Evolutionary conservation across 139 green algal species (phyloP), one percentile per base, ranked within the genome.

Genomic region (Asterochloris erici): DNA sequence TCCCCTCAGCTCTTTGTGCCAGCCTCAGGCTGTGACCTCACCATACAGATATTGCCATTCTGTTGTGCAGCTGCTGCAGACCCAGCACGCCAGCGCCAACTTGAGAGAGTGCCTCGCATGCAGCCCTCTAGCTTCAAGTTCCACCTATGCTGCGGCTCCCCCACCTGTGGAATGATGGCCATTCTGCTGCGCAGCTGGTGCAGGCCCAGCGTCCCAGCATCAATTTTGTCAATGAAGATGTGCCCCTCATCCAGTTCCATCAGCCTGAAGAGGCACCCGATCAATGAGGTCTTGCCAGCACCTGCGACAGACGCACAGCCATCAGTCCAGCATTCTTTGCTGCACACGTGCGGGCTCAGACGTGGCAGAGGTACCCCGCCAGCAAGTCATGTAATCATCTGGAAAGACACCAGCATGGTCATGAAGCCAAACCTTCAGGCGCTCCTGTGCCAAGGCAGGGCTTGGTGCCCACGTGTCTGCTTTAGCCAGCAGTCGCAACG

Each of bases 151-250:
- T 54, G 38, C 6, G 2, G 38, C 38, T 54, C 6, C 38, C n/a
- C 74, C 17, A 85, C 88, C 84, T 92, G 90, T 0, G 90, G 90
- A 68, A 95, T 92, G 62, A 96, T 88, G 16, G 93, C 88, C 73
- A 96, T 87, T 19, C 83, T 54, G 27, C 83, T 88, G 69, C 93
- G 90, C 61, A 97, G 87, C 60, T 92, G 84, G 12, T 86, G 61
- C 68, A 97, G 84, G 13, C 93, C 91, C 16, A 98, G 92, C 61
- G 80, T 84, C 14, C 63, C 21, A 54, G 94, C 94, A 86, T 99
- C 93, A 13, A 98, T 24, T 54, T 89, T 93, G 83, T 99, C 97
- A 77, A 99, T 95, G 38, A 89, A 64, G 78, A 99, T 93, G 27
- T 66, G 75, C 19, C 97, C 97, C 0, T 79, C 73, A 80, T 88